Base-by-base conservation (phyloP, 2,329 filamentous ascomycete species). In the Lasiodiplodia hormozganensis region DNA sequence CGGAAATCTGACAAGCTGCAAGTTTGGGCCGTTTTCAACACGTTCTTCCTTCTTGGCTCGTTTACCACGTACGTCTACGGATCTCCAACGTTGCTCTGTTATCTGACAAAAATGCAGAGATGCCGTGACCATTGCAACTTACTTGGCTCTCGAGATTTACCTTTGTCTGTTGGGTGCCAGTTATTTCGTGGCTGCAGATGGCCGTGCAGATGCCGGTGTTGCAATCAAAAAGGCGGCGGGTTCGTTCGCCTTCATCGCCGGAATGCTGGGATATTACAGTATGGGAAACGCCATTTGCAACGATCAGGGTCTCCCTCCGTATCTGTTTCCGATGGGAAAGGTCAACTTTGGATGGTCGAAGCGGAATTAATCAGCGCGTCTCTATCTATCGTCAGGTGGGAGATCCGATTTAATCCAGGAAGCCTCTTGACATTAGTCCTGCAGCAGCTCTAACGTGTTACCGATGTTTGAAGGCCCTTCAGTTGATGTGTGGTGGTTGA, bases 31-130 rank as follows among this genome's bases (percentile, higher is more conserved):
- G 80, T 84, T 0, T 82, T 84, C 67, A 81, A 82, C 11, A 70
- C 84, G n/a, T 81, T 81, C n/a, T 84, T 85, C 69, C 71, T 84
- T 1, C 74, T 85, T 2, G 82, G 80, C 5, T 83, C 81, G 1
- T 70, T 84, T 0, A 79, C 82, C 0, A 77, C 80, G 62, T 31
- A 62, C 16, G 54, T 58, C 2, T 18, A 3, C 12, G 0, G 7
- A 5, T 14, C 12, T 16, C 7, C 3, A 7, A 34, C 16, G n/a
- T n/a, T n/a, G n/a, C n/a, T n/a, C n/a, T n/a, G n/a, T n/a, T n/a
- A n/a, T n/a, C 31, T 10, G 31, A 12, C 1, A 57, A 7, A 2
- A 21, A 10, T 12, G n/a, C 34, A 58, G 54, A 18, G 85, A 85
- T 52, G 68, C 85, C 6, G 82, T 84, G 3, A 84, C 84, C 62